Conservation (phyloP, 164 flowering plant genomes). For the Amborella trichopoda region DNA sequence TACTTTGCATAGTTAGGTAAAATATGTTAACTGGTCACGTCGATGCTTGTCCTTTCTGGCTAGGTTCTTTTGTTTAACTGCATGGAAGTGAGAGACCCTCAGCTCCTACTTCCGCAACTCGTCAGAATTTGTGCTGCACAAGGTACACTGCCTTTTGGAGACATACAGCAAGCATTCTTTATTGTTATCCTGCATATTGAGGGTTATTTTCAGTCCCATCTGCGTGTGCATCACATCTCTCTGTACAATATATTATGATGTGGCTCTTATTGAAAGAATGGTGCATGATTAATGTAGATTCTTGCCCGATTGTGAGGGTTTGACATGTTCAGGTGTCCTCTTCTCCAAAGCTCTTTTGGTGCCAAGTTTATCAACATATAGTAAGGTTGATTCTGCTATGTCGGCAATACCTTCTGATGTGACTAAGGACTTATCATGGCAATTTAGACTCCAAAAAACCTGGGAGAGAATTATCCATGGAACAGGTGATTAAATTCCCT, state of each 20-base stretch:
- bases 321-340: constrained; percentile 36
- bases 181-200: not conserved
- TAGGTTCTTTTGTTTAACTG: constrained; percentile 85
- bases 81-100: constrained; percentile 81
- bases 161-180: not conserved
- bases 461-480: constrained; percentile 72
- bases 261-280: no score
- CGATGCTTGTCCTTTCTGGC: no score
- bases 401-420: constrained; percentile 27
- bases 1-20: no score
- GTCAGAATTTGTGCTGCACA: constrained; percentile 58
- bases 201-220: no score
- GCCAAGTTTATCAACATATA: constrained; percentile 69
- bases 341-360: constrained; percentile 77
- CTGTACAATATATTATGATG: no score
- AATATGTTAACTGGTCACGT: no score
- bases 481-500: constrained; percentile 27
- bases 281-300: no score
- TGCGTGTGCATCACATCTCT: no score
- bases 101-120: constrained; percentile 57
- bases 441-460: constrained; percentile 50
- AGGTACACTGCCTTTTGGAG: constrained; percentile 31
- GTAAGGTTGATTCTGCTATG: constrained; percentile 58
- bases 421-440: constrained; percentile 67
- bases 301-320: no score